Evolutionary conservation across 495 filamentous ascomycete genomes (phyloP).

Genomic region (Annulohypoxylon moriforme): DNA sequence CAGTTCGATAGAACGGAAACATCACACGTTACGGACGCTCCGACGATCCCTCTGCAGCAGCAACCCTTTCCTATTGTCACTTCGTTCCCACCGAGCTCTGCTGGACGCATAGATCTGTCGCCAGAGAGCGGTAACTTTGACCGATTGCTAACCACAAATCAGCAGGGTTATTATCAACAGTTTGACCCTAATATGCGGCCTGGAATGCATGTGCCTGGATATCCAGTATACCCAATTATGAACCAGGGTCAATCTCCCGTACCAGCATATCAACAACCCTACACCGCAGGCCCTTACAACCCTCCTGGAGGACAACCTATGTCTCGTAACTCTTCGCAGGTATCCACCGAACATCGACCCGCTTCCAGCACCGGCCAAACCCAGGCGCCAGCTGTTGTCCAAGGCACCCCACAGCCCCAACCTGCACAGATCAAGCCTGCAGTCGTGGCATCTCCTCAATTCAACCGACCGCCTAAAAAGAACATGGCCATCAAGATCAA

Average conservation of each 20-base stretch:
- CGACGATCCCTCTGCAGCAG: constrained; percentile 46
- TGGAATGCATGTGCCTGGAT: constrained; percentile 52
- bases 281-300: constrained; percentile 62
- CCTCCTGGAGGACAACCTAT: constrained; percentile 71
- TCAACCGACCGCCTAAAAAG: constrained; percentile 69
- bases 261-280: constrained; percentile 62
- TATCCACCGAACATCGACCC: constrained; percentile 78
- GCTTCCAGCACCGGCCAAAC: constrained; percentile 78
- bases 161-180: constrained; percentile 63
- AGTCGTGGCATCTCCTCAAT: constrained; percentile 68
- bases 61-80: constrained; percentile 49
- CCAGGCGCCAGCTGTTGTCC: constrained; percentile 58
- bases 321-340: constrained; percentile 85
- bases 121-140: constrained; percentile 78
- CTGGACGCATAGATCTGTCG: constrained; percentile 66
- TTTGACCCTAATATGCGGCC: constrained; percentile 47
- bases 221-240: constrained; percentile 60
- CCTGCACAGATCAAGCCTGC: constrained; percentile 69
- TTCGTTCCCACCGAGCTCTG: constrained; percentile 44
- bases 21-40: constrained; percentile 38
- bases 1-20: constrained; percentile 28
- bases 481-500: constrained; percentile 80
- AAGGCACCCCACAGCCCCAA: constrained; percentile 62
- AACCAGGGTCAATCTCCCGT: constrained; percentile 63
- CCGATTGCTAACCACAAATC: constrained; percentile 72